Evolutionary conservation across 345 rosid species (phyloP).

Genomic region (Hibiscus tridactylites): DNA sequence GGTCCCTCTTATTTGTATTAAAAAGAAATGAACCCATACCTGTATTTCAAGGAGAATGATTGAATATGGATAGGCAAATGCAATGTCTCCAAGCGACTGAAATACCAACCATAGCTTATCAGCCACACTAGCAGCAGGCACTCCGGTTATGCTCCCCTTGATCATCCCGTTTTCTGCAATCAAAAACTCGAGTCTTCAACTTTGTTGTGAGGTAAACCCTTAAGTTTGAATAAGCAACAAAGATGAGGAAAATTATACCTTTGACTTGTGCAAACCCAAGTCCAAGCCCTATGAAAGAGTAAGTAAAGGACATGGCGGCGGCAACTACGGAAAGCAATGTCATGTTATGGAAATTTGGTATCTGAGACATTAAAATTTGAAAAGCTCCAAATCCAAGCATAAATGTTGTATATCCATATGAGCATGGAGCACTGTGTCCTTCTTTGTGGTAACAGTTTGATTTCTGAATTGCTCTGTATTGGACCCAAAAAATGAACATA

Average conservation of each 20-base stretch:
- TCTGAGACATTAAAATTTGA: slow-evolving; percentile 33
- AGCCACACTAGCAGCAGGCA: slow-evolving; percentile 23
- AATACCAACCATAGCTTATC: slow-evolving; percentile 39
- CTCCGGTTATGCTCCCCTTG: slow-evolving; percentile 43
- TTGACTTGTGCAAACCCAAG: slow-evolving; percentile 36
- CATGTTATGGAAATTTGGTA: slow-evolving; percentile 40
- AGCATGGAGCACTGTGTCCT: slow-evolving; percentile 36
- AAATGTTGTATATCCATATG: slow-evolving; percentile 14
- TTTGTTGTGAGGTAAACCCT: not conserved
- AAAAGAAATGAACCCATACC: slow-evolving; percentile 21
- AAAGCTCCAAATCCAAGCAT: slow-evolving; percentile 37
- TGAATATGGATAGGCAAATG: slow-evolving; percentile 54
- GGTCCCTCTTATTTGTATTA: not conserved
- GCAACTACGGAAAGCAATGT: slow-evolving; percentile 39
- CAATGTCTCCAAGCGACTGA: slow-evolving; percentile 58
- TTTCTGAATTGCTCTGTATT: slow-evolving; percentile 35
- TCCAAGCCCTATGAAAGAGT: slow-evolving; percentile 38
- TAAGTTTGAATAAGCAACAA: not conserved
- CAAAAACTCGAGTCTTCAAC: not conserved
- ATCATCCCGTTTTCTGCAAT: slow-evolving; percentile 40
- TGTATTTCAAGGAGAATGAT: slow-evolving; percentile 56
- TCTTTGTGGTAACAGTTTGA: slow-evolving; percentile 47
- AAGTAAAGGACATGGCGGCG: slow-evolving; percentile 39
- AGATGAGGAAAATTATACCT: slow-evolving; percentile 17
- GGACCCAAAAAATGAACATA: not conserved